Evolutionary conservation across 108 stramenopile species (phyloP), one percentile per base, ranked within the genome.

Genomic region (Cyclotella kingstonii): DNA sequence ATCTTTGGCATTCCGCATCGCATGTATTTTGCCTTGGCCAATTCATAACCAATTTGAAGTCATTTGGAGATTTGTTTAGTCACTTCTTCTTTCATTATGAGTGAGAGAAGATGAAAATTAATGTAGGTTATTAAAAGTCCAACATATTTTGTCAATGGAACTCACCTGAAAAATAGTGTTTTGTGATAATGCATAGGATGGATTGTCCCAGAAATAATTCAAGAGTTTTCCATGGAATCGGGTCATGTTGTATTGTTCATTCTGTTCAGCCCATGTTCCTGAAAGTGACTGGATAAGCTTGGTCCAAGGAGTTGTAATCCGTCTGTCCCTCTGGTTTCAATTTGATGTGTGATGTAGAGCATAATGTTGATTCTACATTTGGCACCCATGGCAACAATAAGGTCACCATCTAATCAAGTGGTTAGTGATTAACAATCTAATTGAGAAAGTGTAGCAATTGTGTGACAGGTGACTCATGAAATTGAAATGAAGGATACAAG

Each of bases 271-370:
- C n/a, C n/a, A n/a, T n/a, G n/a, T n/a, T 19, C 62, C 58, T 8
- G 47, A 28, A 18, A 52, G 79, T 41, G 63, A 53, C 34, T 79
- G 78, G 19, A 19, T 29, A 1, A 79, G 50, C 26, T 79, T 73
- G 10, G 63, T 54, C 73, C 73, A 70, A 0, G 78, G 78, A 15
- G 78, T 58, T 8, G 73, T 14, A 36, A 74, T 19, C n/a, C 47
- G 36, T 71, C 70, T 9, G 41, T 62, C 0, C 74, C 79, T 42
- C 62, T 76, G 50, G 62, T 63, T 18, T 74, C 63, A 44, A 80
- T 80, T 51, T 75, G 73, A 51, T 80, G 73, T 5, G 69, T 51
- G 64, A 74, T 76, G 47, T 75, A 80, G 2, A 61, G 59, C 67
- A 80, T 69, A 31, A 60, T 76, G 0, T 62, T 75, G 0, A 70